phyloP scores from a whole-genome alignment of 495 filamentous ascomycete genomes.

The Aspergillus asperescens region DNA sequence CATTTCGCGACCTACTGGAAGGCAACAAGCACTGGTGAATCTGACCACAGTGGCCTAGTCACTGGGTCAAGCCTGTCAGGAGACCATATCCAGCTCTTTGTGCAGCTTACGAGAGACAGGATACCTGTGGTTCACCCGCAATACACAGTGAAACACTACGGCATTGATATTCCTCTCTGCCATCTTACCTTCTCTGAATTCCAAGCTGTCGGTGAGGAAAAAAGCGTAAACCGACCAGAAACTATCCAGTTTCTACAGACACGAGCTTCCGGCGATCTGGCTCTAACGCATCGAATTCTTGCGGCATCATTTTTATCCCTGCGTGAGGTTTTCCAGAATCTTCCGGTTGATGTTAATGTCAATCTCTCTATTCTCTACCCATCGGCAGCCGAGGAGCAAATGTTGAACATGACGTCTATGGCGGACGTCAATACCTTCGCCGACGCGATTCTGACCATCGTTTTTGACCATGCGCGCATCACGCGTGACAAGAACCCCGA shows the following conservation, averaged over 20 bases:
- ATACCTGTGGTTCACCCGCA: slow-evolving; percentile 80
- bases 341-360: slow-evolving; percentile 74
- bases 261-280: slow-evolving; percentile 50
- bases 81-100: slow-evolving; percentile 84
- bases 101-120: slow-evolving; percentile 83
- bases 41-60: slow-evolving; percentile 75
- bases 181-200: slow-evolving; percentile 73
- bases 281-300: slow-evolving; percentile 61
- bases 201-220: slow-evolving; percentile 54
- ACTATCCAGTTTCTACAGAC: slow-evolving; percentile 44
- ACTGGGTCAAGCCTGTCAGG: slow-evolving; percentile 93
- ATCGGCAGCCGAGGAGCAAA: slow-evolving; percentile 61
- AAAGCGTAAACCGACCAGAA: slow-evolving; percentile 31
- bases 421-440: slow-evolving; percentile 82
- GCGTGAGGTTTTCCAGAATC: slow-evolving; percentile 61
- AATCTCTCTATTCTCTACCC: slow-evolving; percentile 87
- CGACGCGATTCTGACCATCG: slow-evolving; percentile 73
- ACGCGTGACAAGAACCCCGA: slow-evolving; percentile 63
- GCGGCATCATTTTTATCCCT: slow-evolving; percentile 71
- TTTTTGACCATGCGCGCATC: slow-evolving; percentile 84
- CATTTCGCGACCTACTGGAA: slow-evolving; percentile 99
- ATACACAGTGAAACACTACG: slow-evolving; percentile 73
- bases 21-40: slow-evolving; percentile 85
- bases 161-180: slow-evolving; percentile 74
- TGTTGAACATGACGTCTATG: slow-evolving; percentile 60